Conservation (phyloP, 2,329 filamentous ascomycete species). For the Pseudogymnoascus sp. region DNA sequence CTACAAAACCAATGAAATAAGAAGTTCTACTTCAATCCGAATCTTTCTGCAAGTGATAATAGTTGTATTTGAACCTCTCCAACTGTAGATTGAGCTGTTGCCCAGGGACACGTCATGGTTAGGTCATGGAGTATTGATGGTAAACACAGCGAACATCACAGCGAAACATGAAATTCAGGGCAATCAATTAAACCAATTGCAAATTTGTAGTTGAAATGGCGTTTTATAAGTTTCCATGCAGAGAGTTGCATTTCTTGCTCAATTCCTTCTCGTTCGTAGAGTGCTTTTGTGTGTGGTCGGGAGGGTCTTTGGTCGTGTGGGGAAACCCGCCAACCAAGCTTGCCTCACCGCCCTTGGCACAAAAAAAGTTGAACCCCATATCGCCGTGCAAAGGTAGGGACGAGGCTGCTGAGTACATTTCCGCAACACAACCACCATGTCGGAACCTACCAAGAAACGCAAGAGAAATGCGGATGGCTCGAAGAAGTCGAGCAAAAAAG, state of each 20-base stretch:
- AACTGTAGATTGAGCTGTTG: background rate
- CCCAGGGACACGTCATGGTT: background rate
- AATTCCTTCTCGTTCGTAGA: background rate
- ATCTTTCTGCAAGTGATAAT: slow-evolving; percentile 4
- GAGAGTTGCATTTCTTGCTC: background rate
- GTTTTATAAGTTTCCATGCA: background rate
- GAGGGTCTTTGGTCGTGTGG: background rate
- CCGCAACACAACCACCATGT: slow-evolving; percentile 20
- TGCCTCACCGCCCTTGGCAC: slow-evolving; percentile 9
- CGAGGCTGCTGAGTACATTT: slow-evolving; percentile 2
- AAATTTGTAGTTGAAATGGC: background rate
- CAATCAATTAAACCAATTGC: background rate
- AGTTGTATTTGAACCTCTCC: background rate
- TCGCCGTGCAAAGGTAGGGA: background rate
- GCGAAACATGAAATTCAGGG: background rate
- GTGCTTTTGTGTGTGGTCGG: background rate
- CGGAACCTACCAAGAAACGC: slow-evolving; percentile 37
- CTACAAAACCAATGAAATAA: slow-evolving; percentile 23
- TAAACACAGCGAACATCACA: background rate
- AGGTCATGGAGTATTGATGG: background rate
- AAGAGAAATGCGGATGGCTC: slow-evolving; percentile 41
- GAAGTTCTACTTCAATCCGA: slow-evolving; percentile 23
- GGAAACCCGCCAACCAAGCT: background rate
- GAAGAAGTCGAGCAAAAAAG: slow-evolving; percentile 43
- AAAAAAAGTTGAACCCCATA: slow-evolving; percentile 10